phyloP scores from a whole-genome alignment of 768 basidiomycete species.

The Leccinum olivaceopallidum region DNA sequence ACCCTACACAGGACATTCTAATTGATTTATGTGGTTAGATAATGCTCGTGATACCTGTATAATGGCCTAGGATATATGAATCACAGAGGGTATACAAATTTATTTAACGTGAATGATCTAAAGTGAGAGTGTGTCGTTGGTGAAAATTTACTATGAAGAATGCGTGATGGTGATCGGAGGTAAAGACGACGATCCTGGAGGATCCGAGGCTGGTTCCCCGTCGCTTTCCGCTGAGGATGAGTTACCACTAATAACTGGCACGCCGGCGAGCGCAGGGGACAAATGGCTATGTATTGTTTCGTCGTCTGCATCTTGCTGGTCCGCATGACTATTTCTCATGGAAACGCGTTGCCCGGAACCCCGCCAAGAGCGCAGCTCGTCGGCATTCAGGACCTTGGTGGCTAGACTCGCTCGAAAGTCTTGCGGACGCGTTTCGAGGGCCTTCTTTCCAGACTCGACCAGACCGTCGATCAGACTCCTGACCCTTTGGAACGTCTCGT shows the following conservation, averaged over 20 bases:
- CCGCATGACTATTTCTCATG: slow-evolving; percentile 11
- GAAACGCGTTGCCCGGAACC: slow-evolving; percentile 32
- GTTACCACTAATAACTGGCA: slow-evolving; percentile 16
- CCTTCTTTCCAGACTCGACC: slow-evolving; percentile 55
- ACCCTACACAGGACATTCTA: slow-evolving; percentile 4
- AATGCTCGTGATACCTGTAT: slow-evolving; percentile 14
- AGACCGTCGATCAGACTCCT: slow-evolving; percentile 63
- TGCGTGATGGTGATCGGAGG: slow-evolving; percentile 49
- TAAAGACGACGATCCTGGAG: slow-evolving; percentile 18
- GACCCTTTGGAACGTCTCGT: slow-evolving; percentile 63
- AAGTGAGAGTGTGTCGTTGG: slow-evolving; percentile 13
- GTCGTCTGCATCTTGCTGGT: slow-evolving; percentile 31
- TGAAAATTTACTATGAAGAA: slow-evolving; percentile 30
- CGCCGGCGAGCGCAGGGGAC: slow-evolving; percentile 21
- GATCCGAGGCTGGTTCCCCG: slow-evolving; percentile 22
- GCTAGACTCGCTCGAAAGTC: slow-evolving; percentile 52
- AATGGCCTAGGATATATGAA: slow-evolving; percentile 16
- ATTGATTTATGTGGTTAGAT: slow-evolving; percentile 17
- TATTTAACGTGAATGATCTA: slow-evolving; percentile 27
- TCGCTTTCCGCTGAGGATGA: slow-evolving; percentile 30
- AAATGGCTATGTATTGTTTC: slow-evolving; percentile 26
- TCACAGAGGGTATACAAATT: slow-evolving; percentile 28
- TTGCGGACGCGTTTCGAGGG: slow-evolving; percentile 57
- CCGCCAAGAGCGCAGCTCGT: slow-evolving; percentile 68
- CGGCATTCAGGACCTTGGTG: slow-evolving; percentile 70